Evolutionary conservation across 2,329 filamentous ascomycete genomes (phyloP).

Genomic region (Neopestalotiopsis sp.): DNA sequence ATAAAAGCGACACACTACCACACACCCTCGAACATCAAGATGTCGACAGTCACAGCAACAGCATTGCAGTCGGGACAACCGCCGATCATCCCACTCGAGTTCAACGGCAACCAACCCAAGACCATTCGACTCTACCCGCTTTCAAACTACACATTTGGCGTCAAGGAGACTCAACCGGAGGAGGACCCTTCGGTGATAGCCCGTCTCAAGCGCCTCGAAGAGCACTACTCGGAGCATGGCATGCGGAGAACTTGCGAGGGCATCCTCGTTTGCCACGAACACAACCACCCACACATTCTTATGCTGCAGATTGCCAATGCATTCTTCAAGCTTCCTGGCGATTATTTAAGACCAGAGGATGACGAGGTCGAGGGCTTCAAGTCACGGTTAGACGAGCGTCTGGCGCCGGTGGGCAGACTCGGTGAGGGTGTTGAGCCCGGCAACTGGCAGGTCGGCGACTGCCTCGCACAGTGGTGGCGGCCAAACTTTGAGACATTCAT

Average conservation of each 20-base stretch:
- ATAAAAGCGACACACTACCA: neutral
- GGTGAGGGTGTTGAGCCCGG: constrained; percentile 83
- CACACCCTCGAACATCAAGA: constrained; percentile 41
- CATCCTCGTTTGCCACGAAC: constrained; percentile 96
- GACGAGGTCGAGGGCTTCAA: constrained; percentile 97
- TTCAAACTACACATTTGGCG: constrained; percentile 98
- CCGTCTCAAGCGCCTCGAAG: constrained; percentile 90
- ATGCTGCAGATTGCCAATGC: constrained; percentile 99
- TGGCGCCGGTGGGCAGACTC: constrained; percentile 88
- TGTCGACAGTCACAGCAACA: constrained; percentile 84
- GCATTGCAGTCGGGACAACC: constrained; percentile 79
- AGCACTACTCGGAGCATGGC: constrained; percentile 89
- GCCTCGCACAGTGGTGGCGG: constrained; percentile 96
- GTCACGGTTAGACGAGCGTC: constrained; percentile 84
- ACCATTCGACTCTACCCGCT: constrained; percentile 93
- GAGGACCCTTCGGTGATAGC: constrained; percentile 96
- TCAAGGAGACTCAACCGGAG: constrained; percentile 97
- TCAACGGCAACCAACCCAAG: constrained; percentile 87
- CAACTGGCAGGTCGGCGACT: constrained; percentile 95
- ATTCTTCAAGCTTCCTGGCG: constrained; percentile 98
- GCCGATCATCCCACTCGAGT: constrained; percentile 80
- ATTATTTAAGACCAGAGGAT: constrained; percentile 88
- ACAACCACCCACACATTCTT: constrained; percentile 97
- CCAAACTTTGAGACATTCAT: constrained; percentile 99
- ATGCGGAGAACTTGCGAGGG: constrained; percentile 98